Percentiles rank a stretch among this genome's conserved stretches.
Evolutionary conservation across 2,329 filamentous ascomycete species (phyloP).

Genomic region (Septoria linicola): DNA sequence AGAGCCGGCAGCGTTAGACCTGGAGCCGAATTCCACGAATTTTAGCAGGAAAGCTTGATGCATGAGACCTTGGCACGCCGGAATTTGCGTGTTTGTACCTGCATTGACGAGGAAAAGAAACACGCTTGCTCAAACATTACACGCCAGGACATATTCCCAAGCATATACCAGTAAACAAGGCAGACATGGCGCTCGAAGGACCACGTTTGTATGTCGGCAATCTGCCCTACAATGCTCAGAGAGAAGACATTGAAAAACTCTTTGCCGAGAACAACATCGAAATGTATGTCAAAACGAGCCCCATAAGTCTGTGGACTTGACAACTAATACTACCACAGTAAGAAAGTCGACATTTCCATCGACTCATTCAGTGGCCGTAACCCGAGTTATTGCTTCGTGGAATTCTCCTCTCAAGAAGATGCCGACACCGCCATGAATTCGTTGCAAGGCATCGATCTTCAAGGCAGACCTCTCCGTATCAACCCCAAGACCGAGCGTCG

Average conservation of each 20-base stretch:
- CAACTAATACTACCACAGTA: constrained; percentile 37
- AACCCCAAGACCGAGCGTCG: constrained; percentile 41
- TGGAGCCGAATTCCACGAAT: constrained; percentile 5
- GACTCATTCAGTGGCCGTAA: constrained; percentile 68
- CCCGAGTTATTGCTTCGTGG: constrained; percentile 73
- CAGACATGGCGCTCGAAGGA: constrained; percentile 5
- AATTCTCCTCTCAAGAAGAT: constrained; percentile 58
- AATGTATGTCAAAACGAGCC: constrained; percentile 35
- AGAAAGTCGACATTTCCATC: constrained; percentile 66
- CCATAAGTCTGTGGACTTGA: too few relatives aligned
- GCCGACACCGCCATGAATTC: constrained; percentile 59
- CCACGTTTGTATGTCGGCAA: constrained; percentile 53
- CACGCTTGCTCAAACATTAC: too few relatives aligned
- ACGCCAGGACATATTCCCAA: not conserved
- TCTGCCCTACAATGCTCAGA: constrained; percentile 55
- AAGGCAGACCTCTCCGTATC: constrained; percentile 62
- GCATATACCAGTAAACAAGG: not conserved
- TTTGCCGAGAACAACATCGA: constrained; percentile 45
- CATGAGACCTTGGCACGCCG: not conserved
- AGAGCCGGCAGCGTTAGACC: not conserved
- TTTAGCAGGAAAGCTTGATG: constrained; percentile 5
- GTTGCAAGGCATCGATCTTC: constrained; percentile 56
- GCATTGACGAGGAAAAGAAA: constrained; percentile 1
- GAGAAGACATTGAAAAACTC: constrained; percentile 50
- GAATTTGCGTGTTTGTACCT: constrained; percentile 6